Conservation (phyloP, 2,329 filamentous ascomycete species). For the Cercospora beticola region DNA sequence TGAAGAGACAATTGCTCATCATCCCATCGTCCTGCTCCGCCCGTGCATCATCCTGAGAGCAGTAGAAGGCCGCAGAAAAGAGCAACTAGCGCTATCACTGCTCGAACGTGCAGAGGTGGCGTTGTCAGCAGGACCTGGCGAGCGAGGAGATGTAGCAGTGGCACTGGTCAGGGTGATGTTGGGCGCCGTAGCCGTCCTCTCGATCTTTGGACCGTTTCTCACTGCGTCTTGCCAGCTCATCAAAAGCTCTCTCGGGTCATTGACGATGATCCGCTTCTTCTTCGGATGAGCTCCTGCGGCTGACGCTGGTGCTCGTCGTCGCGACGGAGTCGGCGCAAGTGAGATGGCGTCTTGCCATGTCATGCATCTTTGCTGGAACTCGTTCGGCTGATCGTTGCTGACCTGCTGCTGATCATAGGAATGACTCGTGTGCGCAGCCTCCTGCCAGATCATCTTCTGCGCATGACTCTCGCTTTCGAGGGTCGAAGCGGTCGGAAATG, state of each 20-base stretch:
- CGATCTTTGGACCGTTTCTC: neutral
- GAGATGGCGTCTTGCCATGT: slow-evolving; percentile 2
- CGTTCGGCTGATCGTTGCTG: neutral
- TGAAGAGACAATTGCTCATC: neutral
- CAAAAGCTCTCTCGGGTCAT: slow-evolving; percentile 8
- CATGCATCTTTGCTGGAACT: slow-evolving; percentile 9
- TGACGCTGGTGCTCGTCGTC: neutral
- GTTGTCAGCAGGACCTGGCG: neutral
- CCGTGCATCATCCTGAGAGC: neutral
- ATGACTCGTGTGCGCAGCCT: neutral
- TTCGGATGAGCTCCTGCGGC: neutral
- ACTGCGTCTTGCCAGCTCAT: slow-evolving; percentile 11
- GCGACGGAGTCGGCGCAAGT: neutral
- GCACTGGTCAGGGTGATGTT: neutral
- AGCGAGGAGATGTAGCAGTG: neutral
- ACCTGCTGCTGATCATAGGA: neutral
- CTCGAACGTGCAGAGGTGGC: neutral
- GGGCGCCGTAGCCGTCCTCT: neutral
- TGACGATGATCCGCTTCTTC: slow-evolving; percentile 3
- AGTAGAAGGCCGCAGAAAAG: neutral
- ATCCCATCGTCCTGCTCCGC: neutral
- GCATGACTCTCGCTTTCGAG: slow-evolving; percentile 5
- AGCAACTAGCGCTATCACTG: neutral
- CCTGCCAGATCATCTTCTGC: slow-evolving; percentile 2
- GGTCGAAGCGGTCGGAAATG: slow-evolving; percentile 3